phyloP scores from a whole-genome alignment of 2,329 filamentous ascomycete genomes.

The Pseudocercospora fuligena region DNA sequence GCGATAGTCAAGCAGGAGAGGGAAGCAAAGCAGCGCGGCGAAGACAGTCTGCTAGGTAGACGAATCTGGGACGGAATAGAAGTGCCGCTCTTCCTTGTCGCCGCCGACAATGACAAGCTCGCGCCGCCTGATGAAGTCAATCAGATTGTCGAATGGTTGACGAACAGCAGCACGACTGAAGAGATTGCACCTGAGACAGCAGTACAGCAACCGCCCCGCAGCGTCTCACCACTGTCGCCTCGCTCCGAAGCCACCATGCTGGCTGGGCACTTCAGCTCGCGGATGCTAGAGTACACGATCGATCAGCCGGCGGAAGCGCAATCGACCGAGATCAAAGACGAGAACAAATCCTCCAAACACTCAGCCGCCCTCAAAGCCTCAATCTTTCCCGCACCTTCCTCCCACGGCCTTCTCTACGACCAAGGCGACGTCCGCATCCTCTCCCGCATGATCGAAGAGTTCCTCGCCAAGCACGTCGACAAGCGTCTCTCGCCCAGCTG shows the following conservation, averaged over 20 bases:
- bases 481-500: conserved; percentile 80
- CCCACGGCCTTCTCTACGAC: conserved; percentile 83
- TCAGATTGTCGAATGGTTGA: conserved; percentile 62
- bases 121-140: conserved; percentile 73
- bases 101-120: conserved; percentile 75
- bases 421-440: conserved; percentile 75
- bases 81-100: conserved; percentile 77
- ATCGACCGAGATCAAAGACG: conserved; percentile 24
- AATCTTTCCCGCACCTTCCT: conserved; percentile 75
- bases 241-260: background rate
- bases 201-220: background rate
- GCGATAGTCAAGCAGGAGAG: conserved; percentile 55
- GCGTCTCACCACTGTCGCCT: background rate
- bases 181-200: background rate
- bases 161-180: conserved; percentile 1
- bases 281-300: background rate
- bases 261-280: background rate
- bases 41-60: conserved; percentile 67
- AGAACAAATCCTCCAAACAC: conserved; percentile 30
- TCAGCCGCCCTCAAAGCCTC: conserved; percentile 65
- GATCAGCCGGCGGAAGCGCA: background rate
- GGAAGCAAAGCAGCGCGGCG: conserved; percentile 13
- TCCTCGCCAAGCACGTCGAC: conserved; percentile 76
- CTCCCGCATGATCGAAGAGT: conserved; percentile 80
- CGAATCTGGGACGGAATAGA: conserved; percentile 74